phyloP scores from a whole-genome alignment of 768 basidiomycete species.

The Amanita rimosa region DNA sequence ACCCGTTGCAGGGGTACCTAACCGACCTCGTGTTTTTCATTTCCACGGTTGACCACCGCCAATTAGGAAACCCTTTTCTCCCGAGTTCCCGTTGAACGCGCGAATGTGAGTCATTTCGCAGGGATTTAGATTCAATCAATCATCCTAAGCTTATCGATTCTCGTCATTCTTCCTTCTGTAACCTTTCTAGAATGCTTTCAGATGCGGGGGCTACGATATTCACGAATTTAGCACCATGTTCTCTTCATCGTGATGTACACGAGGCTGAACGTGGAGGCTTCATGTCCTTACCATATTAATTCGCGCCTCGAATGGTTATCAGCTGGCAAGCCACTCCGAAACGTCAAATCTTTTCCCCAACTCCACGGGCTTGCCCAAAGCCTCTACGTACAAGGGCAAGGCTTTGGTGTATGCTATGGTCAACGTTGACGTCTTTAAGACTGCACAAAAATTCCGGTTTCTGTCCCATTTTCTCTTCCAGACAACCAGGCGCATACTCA shows the following conservation, averaged over 20 bases:
- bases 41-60: neutral
- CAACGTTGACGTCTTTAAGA: slow-evolving; percentile 25
- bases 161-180: neutral
- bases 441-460: slow-evolving; percentile 24
- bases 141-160: slow-evolving; percentile 3
- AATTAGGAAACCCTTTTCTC: neutral
- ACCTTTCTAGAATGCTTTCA: neutral
- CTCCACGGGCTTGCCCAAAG: neutral
- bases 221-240: neutral
- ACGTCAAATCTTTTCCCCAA: neutral
- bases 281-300: slow-evolving; percentile 5
- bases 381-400: slow-evolving; percentile 4
- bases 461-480: slow-evolving; percentile 19
- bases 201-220: neutral
- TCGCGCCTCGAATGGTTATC: slow-evolving; percentile 4
- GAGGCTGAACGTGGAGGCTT: slow-evolving; percentile 7
- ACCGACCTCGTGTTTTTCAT: slow-evolving; percentile 5
- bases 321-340: neutral
- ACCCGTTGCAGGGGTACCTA: neutral
- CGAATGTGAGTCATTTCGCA: neutral
- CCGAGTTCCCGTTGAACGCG: neutral
- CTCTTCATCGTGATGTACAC: slow-evolving; percentile 6
- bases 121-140: neutral
- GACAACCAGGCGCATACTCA: slow-evolving; percentile 20
- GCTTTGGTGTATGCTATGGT: slow-evolving; percentile 17